phyloP scores from a whole-genome alignment of 441 rosid genomes.

The Eutrema salsugineum region DNA sequence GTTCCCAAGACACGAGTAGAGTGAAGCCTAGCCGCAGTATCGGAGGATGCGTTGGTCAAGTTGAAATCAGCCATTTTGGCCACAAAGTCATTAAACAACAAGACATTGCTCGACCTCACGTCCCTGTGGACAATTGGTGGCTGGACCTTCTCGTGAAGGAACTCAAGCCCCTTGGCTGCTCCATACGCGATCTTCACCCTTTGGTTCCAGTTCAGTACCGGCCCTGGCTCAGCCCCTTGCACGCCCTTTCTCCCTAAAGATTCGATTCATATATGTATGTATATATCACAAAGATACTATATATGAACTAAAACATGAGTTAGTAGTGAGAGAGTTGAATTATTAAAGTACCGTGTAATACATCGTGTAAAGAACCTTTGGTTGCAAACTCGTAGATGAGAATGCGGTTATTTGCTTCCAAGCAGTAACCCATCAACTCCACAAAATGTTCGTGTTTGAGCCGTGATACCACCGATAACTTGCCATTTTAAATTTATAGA shows the following conservation, averaged over 20 bases:
- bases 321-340: too few relatives aligned
- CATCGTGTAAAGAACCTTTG: constrained; percentile 86
- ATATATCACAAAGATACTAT: not conserved
- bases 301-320: not conserved
- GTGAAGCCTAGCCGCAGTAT: constrained; percentile 81
- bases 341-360: constrained; percentile 63
- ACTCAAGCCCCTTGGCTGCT: constrained; percentile 94
- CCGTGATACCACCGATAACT: constrained; percentile 80
- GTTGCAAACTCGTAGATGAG: constrained; percentile 71
- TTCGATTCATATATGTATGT: not conserved
- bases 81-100: constrained; percentile 66
- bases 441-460: constrained; percentile 80
- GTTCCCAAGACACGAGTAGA: constrained; percentile 95
- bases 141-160: constrained; percentile 85
- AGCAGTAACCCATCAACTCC: constrained; percentile 74
- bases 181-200: constrained; percentile 85
- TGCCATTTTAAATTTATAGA: constrained; percentile 19
- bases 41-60: constrained; percentile 78
- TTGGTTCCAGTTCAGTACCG: constrained; percentile 74
- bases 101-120: constrained; percentile 90
- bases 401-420: constrained; percentile 69
- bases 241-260: constrained; percentile 84
- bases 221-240: constrained; percentile 91
- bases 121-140: constrained; percentile 89
- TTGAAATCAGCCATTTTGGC: constrained; percentile 92